Conservation (phyloP, 164 flowering plant species). For the Macadamia tetraphylla region DNA sequence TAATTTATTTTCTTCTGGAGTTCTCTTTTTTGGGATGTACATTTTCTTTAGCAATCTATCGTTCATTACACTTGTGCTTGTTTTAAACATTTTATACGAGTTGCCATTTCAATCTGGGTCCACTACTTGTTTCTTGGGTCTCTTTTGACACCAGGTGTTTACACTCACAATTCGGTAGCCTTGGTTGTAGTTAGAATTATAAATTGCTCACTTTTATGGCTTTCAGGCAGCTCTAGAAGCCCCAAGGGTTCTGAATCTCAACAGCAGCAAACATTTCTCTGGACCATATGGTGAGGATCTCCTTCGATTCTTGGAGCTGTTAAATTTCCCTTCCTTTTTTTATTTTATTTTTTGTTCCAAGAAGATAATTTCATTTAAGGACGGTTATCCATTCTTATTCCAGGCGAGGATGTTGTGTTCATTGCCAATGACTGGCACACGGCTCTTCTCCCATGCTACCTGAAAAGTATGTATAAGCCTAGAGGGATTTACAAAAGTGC, state of each 20-base stretch:
- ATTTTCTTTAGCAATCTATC: too few relatives aligned
- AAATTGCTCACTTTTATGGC: background rate
- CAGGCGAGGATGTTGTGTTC: conserved; percentile 79
- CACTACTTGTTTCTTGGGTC: background rate
- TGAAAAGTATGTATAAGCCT: conserved; percentile 56
- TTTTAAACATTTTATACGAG: background rate
- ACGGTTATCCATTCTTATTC: background rate
- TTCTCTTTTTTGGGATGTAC: too few relatives aligned
- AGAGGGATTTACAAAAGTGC: conserved; percentile 55
- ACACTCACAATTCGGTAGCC: background rate
- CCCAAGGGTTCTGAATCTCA: conserved; percentile 66
- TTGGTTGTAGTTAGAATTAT: background rate
- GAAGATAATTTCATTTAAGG: background rate
- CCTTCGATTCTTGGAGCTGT: background rate
- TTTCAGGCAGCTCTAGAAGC: conserved; percentile 87
- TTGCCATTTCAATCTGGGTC: background rate
- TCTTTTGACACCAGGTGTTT: background rate
- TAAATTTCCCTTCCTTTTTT: background rate
- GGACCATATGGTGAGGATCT: conserved; percentile 71
- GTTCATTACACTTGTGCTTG: too few relatives aligned
- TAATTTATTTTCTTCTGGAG: too few relatives aligned
- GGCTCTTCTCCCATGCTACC: conserved; percentile 77
- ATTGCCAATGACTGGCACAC: conserved; percentile 88
- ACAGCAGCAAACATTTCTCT: conserved; percentile 55
- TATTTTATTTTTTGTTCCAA: background rate